phyloP scores from a whole-genome alignment of 2,329 filamentous ascomycete genomes.

The Ophiosphaerella narmari region DNA sequence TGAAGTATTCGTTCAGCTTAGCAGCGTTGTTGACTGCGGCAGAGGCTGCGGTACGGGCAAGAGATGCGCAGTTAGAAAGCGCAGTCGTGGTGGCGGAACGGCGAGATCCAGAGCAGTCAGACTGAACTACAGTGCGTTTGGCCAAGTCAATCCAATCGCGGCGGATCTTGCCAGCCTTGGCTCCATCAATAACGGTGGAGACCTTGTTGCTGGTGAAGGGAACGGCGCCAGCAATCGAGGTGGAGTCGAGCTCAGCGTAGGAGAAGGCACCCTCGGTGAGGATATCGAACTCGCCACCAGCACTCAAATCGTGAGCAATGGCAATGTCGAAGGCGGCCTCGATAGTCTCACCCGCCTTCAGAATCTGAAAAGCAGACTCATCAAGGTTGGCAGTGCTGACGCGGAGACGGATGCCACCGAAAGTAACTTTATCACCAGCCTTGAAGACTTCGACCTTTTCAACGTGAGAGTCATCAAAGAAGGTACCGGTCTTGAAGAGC shows the following conservation, averaged over 20 bases:
- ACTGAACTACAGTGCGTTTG: constrained; percentile 59
- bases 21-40: constrained; percentile 56
- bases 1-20: constrained; percentile 66
- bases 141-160: constrained; percentile 50
- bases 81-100: constrained; percentile 53
- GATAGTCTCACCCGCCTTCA: constrained; percentile 53
- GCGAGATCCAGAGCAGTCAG: constrained; percentile 58
- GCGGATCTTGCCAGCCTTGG: constrained; percentile 55
- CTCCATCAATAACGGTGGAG: constrained; percentile 59
- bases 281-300: constrained; percentile 59
- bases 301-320: constrained; percentile 57
- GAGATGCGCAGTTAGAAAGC: constrained; percentile 56
- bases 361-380: constrained; percentile 56
- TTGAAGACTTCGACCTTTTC: constrained; percentile 59
- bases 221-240: constrained; percentile 53
- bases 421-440: constrained; percentile 53
- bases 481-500: constrained; percentile 57
- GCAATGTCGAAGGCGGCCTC: constrained; percentile 59
- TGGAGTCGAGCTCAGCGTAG: constrained; percentile 57
- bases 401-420: constrained; percentile 58
- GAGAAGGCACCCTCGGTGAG: constrained; percentile 61
- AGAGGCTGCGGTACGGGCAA: constrained; percentile 57
- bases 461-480: constrained; percentile 55
- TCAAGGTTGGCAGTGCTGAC: constrained; percentile 51
- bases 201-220: constrained; percentile 63